Percentiles rank a stretch among this genome's conserved stretches.
Evolutionary conservation across 2,329 filamentous ascomycete genomes (phyloP).

Genomic region (Blastomyces emzantsi): DNA sequence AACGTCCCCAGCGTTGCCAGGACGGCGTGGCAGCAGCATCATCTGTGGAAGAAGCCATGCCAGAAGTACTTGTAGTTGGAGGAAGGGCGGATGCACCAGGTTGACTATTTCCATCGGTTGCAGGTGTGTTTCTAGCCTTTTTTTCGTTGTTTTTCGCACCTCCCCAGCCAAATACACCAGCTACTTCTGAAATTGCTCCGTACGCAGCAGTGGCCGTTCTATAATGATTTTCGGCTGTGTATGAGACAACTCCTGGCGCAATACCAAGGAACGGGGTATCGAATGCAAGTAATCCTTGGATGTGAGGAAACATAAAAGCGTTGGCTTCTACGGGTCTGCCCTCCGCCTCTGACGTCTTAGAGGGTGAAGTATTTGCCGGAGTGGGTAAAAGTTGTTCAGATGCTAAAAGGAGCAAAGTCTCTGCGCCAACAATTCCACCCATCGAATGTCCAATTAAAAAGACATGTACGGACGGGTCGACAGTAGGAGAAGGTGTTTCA

Average conservation of each 20-base stretch:
- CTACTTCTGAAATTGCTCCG: constrained; percentile 56
- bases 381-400: constrained; percentile 50
- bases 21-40: constrained; percentile 40
- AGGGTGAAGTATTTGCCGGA: constrained; percentile 22
- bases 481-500: constrained; percentile 68
- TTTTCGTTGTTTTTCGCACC: constrained; percentile 14
- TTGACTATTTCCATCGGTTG: constrained; percentile 21
- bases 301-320: constrained; percentile 79
- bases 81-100: constrained; percentile 24
- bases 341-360: constrained; percentile 12
- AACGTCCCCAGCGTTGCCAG: constrained; percentile 76
- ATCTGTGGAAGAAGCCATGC: constrained; percentile 29
- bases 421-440: constrained; percentile 90
- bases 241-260: constrained; percentile 42
- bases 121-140: constrained; percentile 23
- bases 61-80: constrained; percentile 20
- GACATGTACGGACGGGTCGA: constrained; percentile 75
- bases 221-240: constrained; percentile 72
- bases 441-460: constrained; percentile 81
- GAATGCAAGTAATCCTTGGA: constrained; percentile 83
- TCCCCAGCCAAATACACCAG: constrained; percentile 56
- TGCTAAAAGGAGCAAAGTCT: constrained; percentile 68
- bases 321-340: constrained; percentile 23
- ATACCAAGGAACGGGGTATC: constrained; percentile 73
- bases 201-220: constrained; percentile 63